Conservation (phyloP, 306 rosid species). For the Medicago lupulina region DNA sequence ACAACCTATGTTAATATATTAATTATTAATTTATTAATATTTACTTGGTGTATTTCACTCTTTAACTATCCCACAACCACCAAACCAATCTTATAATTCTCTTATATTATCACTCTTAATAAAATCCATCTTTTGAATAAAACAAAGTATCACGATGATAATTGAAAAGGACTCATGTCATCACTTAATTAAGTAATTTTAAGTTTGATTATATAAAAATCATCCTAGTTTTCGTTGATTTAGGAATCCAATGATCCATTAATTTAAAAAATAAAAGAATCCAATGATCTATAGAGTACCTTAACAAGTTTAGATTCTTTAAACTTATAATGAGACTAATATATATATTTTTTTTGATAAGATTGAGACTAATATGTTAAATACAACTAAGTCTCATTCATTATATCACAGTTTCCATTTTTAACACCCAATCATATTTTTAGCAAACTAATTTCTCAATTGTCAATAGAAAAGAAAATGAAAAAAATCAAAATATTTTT, state of each 20-base stretch:
- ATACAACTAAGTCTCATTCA: not conserved
- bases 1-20: no score
- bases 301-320: not conserved
- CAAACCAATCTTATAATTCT: no score
- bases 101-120: not conserved
- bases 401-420: not conserved
- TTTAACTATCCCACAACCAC: no score
- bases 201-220: not conserved
- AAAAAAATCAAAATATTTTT: no score
- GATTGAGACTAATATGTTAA: no score
- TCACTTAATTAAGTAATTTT: not conserved
- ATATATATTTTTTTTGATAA: no score
- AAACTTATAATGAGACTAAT: no score
- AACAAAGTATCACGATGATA: no score
- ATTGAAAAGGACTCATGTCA: not conserved
- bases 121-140: not conserved
- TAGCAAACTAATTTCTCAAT: not conserved
- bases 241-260: not conserved
- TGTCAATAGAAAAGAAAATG: no score
- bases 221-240: not conserved
- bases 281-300: not conserved
- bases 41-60: no score
- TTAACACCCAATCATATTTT: not conserved
- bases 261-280: no score
- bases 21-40: no score